Percentiles rank a stretch among this genome's conserved stretches.
These are phyloP conservation scores for Trichoderma cornu-damae DNA, from an alignment of 2,329 filamentous ascomycete species.

Conservation along the genomic window DNA sequence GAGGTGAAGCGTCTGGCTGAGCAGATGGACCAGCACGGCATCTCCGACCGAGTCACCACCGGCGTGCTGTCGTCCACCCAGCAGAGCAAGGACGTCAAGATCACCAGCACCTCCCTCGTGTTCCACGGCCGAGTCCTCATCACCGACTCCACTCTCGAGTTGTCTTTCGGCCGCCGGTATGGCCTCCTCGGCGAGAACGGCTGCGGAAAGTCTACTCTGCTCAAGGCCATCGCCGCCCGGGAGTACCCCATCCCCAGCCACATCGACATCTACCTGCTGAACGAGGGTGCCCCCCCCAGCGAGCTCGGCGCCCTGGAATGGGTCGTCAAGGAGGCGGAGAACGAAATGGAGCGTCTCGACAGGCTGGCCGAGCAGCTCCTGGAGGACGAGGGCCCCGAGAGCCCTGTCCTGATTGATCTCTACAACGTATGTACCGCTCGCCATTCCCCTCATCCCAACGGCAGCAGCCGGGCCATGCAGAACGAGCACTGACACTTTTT, in stretches of 20 bases:
- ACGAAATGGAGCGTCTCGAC: conserved; percentile 86
- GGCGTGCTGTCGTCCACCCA: conserved; percentile 85
- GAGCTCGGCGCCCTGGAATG: conserved; percentile 92
- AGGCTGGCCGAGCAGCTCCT: conserved; percentile 82
- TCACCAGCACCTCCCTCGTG: conserved; percentile 85
- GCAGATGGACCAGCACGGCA: conserved; percentile 92
- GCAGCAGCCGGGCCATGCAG: no score
- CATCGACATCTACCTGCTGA: conserved; percentile 96
- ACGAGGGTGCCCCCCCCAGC: conserved; percentile 87
- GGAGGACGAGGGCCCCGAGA: conserved; percentile 88
- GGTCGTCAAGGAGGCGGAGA: conserved; percentile 92
- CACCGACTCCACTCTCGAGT: conserved; percentile 86
- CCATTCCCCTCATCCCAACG: no score
- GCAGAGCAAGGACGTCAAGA: conserved; percentile 91
- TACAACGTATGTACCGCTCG: conserved; percentile 72
- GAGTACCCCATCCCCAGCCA: conserved; percentile 96
- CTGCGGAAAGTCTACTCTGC: conserved; percentile 95
- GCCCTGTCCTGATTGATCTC: conserved; percentile 81
- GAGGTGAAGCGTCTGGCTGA: conserved; percentile 81
- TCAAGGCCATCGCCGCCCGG: conserved; percentile 89
- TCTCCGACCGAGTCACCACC: conserved; percentile 96
- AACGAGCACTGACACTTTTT: conserved; percentile 1
- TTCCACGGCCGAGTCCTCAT: conserved; percentile 98
- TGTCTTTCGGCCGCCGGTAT: conserved; percentile 89
- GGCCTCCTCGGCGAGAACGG: conserved; percentile 97